Evolutionary conservation across 2,329 filamentous ascomycete species (phyloP).

Genomic region (Sarocladium brachiariae): DNA sequence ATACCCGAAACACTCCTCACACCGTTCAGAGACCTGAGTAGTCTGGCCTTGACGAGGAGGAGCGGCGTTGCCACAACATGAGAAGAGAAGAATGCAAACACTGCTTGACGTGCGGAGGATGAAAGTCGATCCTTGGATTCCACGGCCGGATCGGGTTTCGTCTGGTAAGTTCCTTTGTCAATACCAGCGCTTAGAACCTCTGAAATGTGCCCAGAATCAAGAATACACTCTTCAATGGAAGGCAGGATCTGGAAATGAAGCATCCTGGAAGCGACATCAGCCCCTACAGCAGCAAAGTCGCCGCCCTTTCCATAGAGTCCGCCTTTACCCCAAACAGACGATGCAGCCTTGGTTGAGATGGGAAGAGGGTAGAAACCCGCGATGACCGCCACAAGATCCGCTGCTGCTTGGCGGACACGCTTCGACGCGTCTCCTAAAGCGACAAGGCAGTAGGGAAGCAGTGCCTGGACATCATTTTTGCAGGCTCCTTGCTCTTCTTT

Average conservation of each 20-base stretch:
- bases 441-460: slow-evolving; percentile 75
- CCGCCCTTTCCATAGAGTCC: slow-evolving; percentile 55
- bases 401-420: slow-evolving; percentile 69
- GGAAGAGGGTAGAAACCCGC: slow-evolving; percentile 37
- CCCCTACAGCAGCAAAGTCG: slow-evolving; percentile 9
- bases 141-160: slow-evolving; percentile 24
- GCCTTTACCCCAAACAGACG: slow-evolving; percentile 50
- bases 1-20: slow-evolving; percentile 64
- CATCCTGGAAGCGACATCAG: slow-evolving; percentile 21
- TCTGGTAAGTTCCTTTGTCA: slow-evolving; percentile 33
- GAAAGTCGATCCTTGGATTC: slow-evolving; percentile 50
- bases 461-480: slow-evolving; percentile 62
- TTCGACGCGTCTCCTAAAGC: slow-evolving; percentile 71
- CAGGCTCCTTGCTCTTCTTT: slow-evolving; percentile 38
- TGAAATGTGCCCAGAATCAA: slow-evolving; percentile 67
- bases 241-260: slow-evolving; percentile 63
- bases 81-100: slow-evolving; percentile 66
- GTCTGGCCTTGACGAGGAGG: slow-evolving; percentile 58
- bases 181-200: slow-evolving; percentile 46
- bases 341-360: slow-evolving; percentile 30
- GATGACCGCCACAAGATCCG: slow-evolving; percentile 56
- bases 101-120: slow-evolving; percentile 53
- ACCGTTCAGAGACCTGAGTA: slow-evolving; percentile 67
- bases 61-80: slow-evolving; percentile 66
- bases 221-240: slow-evolving; percentile 74